Evolutionary conservation across 176 grass and related monocot genomes (phyloP).

Genomic region (Coix lacrymajobi): DNA sequence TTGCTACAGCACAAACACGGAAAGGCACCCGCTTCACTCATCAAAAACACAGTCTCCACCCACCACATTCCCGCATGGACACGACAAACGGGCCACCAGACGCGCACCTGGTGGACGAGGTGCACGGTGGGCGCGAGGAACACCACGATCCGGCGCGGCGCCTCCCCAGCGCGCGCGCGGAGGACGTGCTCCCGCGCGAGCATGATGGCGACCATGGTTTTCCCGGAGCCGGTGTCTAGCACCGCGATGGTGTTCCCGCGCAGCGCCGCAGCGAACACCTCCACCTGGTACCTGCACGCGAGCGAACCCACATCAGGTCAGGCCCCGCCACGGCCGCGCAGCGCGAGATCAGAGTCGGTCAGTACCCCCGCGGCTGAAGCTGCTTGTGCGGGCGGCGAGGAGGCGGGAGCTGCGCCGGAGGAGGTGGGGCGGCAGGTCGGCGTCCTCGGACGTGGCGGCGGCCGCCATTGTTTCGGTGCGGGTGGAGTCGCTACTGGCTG

Average conservation of each 20-base stretch:
- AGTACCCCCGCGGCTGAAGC: constrained; percentile 42
- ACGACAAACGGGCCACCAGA: not conserved
- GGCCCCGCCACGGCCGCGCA: not conserved
- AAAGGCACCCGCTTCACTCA: not conserved
- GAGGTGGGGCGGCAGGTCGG: constrained; percentile 23
- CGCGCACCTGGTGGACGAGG: constrained; percentile 52
- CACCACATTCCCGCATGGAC: not conserved
- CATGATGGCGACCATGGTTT: constrained; percentile 66
- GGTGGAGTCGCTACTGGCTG: not conserved
- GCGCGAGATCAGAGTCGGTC: not conserved
- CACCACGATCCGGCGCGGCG: constrained; percentile 34
- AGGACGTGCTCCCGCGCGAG: constrained; percentile 42
- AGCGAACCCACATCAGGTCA: not conserved
- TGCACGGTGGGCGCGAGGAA: constrained; percentile 63
- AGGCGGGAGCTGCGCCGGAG: not conserved
- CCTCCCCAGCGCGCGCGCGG: constrained; percentile 16
- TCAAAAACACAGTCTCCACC: not conserved
- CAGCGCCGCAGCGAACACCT: constrained; percentile 55
- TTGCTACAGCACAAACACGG: constrained; percentile 26
- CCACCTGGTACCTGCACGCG: constrained; percentile 45
- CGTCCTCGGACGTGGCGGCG: not conserved
- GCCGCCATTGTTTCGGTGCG: constrained; percentile 4
- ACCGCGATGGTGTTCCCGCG: constrained; percentile 59
- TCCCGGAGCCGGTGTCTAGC: constrained; percentile 55
- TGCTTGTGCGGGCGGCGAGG: constrained; percentile 45